A percentile compares a stretch with the other conserved stretches of the same genome.
These are phyloP conservation scores for Heterobasidion parviporum DNA, from an alignment of 1,284 basidiomycete genomes.

Conservation along the genomic window DNA sequence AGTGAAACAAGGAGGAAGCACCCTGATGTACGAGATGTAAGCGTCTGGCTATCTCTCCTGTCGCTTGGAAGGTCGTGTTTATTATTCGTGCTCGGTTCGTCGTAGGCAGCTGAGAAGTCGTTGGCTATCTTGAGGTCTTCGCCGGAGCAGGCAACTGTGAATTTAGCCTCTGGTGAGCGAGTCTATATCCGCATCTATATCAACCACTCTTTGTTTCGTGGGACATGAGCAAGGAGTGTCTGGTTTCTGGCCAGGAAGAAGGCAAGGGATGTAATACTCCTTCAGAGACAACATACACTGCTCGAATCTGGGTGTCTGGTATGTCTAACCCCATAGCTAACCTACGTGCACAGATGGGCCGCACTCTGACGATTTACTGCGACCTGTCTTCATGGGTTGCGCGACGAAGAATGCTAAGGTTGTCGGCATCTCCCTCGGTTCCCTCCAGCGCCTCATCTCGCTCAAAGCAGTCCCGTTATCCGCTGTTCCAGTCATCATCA, in stretches of 20 bases:
- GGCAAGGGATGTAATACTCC: neutral
- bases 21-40: conserved; percentile 77
- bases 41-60: conserved; percentile 8
- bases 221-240: neutral
- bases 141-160: conserved; percentile 59
- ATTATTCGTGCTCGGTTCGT: neutral
- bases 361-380: conserved; percentile 74
- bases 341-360: conserved; percentile 48
- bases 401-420: conserved; percentile 92
- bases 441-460: conserved; percentile 85
- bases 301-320: neutral
- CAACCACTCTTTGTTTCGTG: neutral
- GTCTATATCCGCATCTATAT: neutral
- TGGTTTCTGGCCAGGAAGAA: no score
- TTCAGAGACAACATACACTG: neutral
- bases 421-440: conserved; percentile 85
- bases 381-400: conserved; percentile 91
- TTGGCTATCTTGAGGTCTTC: conserved; percentile 70
- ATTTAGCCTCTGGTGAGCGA: conserved; percentile 53
- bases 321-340: neutral
- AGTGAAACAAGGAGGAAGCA: conserved; percentile 78
- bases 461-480: conserved; percentile 80
- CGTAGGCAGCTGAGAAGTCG: conserved; percentile 77
- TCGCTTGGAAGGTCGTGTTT: neutral
- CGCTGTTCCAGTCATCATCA: conserved; percentile 71